Percentiles rank a stretch among this genome's conserved stretches.
Conservation (phyloP, 768 basidiomycete species). For the Strobilomyces echinocephalus region DNA sequence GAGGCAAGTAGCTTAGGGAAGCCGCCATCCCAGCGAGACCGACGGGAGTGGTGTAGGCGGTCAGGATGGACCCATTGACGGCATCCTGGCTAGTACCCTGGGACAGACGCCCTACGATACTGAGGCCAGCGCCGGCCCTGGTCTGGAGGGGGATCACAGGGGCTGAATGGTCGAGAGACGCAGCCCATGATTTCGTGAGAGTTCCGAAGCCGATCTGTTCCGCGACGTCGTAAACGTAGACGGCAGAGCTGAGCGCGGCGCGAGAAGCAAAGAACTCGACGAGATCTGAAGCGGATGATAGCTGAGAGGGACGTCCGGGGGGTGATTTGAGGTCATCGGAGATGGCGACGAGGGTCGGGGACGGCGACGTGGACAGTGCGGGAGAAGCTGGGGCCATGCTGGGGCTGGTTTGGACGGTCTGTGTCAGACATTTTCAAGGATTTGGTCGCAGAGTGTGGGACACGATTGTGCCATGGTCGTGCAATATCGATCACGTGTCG, state of each 20-base stretch:
- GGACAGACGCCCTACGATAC: conserved; percentile 72
- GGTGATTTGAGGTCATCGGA: conserved; percentile 21
- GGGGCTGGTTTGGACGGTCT: neutral
- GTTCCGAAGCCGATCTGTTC: conserved; percentile 80
- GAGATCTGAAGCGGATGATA: conserved; percentile 50
- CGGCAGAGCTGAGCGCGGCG: conserved; percentile 50
- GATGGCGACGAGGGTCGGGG: conserved; percentile 33
- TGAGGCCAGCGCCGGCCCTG: conserved; percentile 77
- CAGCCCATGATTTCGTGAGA: conserved; percentile 62
- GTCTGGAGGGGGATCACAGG: conserved; percentile 72
- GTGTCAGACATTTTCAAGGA: neutral
- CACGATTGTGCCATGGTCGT: conserved; percentile 28
- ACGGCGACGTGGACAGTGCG: conserved; percentile 10
- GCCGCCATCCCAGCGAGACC: conserved; percentile 82
- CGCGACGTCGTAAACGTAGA: conserved; percentile 81
- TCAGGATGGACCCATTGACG: conserved; percentile 54
- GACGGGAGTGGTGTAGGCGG: conserved; percentile 78
- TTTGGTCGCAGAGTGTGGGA: conserved; percentile 14
- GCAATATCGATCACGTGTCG: conserved; percentile 30
- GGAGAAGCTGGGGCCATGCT: conserved; percentile 1
- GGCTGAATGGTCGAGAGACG: conserved; percentile 38
- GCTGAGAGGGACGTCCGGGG: conserved; percentile 3
- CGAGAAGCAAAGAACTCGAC: conserved; percentile 68
- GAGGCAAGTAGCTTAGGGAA: conserved; percentile 68
- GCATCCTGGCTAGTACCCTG: conserved; percentile 73